Percentiles rank a stretch among this genome's conserved stretches.
Evolutionary conservation across 2,329 filamentous ascomycete species (phyloP).

Genomic region (Teratosphaeria pseudoeucalypti): DNA sequence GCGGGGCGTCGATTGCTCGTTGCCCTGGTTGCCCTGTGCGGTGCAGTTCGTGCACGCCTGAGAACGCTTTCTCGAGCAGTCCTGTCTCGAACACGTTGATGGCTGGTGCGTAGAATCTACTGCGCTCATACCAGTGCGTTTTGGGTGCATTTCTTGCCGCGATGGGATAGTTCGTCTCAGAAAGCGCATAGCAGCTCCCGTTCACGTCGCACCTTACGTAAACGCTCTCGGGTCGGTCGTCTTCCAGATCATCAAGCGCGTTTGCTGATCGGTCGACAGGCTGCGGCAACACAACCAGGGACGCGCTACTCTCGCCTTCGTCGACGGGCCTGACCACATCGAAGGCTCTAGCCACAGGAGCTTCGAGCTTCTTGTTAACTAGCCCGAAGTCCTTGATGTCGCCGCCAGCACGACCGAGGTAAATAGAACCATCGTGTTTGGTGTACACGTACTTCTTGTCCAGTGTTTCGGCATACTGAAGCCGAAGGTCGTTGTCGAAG

Average conservation of each 20-base stretch:
- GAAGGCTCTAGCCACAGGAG: slow-evolving; percentile 23
- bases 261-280: slow-evolving; percentile 52
- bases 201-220: slow-evolving; percentile 77
- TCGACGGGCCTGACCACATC: slow-evolving; percentile 45
- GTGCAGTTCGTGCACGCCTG: slow-evolving; percentile 22
- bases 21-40: slow-evolving; percentile 5
- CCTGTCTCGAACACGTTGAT: slow-evolving; percentile 9
- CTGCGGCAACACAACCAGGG: slow-evolving; percentile 78
- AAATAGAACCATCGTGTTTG: slow-evolving; percentile 71
- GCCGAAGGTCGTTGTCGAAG: slow-evolving; percentile 74
- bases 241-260: slow-evolving; percentile 17
- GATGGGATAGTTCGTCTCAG: slow-evolving; percentile 73
- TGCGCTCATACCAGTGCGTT: slow-evolving; percentile 49
- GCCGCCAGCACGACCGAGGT: slow-evolving; percentile 46
- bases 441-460: slow-evolving; percentile 86
- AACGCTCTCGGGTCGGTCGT: slow-evolving; percentile 38
- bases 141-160: slow-evolving; percentile 59
- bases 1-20: slow-evolving; percentile 9
- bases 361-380: slow-evolving; percentile 21
- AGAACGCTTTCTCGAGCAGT: slow-evolving; percentile 11
- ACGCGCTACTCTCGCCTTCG: slow-evolving; percentile 54
- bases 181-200: slow-evolving; percentile 93
- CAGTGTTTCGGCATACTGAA: slow-evolving; percentile 71
- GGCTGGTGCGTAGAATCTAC: slow-evolving; percentile 34
- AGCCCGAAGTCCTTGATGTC: slow-evolving; percentile 48